Conservation (phyloP, 2,329 filamentous ascomycete species). For the Coleophoma crateriformis region DNA sequence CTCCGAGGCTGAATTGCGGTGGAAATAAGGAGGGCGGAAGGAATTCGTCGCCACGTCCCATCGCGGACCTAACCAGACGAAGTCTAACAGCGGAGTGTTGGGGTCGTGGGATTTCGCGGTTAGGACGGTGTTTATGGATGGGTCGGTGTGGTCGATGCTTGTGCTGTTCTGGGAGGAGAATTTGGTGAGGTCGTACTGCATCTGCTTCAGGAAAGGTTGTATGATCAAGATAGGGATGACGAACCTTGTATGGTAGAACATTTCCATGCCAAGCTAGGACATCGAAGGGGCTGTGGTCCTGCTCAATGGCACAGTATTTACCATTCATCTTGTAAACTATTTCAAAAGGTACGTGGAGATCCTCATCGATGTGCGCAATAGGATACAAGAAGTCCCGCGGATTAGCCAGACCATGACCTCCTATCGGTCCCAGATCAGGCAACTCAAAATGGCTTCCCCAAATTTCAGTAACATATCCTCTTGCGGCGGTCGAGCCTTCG, state of each 20-base stretch:
- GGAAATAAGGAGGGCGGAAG: slow-evolving; percentile 53
- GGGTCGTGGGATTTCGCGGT: slow-evolving; percentile 50
- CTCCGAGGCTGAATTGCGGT: slow-evolving; percentile 44
- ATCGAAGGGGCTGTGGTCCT: slow-evolving; percentile 71
- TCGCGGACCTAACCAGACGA: slow-evolving; percentile 61
- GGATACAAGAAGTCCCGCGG: slow-evolving; percentile 59
- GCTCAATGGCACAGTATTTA: slow-evolving; percentile 54
- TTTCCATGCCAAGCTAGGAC: slow-evolving; percentile 76
- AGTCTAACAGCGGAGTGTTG: slow-evolving; percentile 55
- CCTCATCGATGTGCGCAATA: slow-evolving; percentile 46
- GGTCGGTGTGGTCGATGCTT: slow-evolving; percentile 60
- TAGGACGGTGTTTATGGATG: slow-evolving; percentile 60
- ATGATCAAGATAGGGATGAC: slow-evolving; percentile 20
- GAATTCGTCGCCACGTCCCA: slow-evolving; percentile 58
- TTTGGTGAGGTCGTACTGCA: slow-evolving; percentile 46
- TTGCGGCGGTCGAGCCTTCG: slow-evolving; percentile 40
- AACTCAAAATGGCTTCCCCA: slow-evolving; percentile 59
- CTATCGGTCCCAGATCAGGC: slow-evolving; percentile 60
- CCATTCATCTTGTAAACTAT: slow-evolving; percentile 61
- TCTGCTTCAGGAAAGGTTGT: background rate
- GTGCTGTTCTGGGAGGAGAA: slow-evolving; percentile 54
- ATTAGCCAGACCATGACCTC: slow-evolving; percentile 59
- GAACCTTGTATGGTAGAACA: slow-evolving; percentile 48
- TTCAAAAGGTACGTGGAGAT: slow-evolving; percentile 42
- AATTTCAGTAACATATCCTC: slow-evolving; percentile 60